Evolutionary conservation across 805 yeast genomes (phyloP).

Genomic region (Candida boidinii): DNA sequence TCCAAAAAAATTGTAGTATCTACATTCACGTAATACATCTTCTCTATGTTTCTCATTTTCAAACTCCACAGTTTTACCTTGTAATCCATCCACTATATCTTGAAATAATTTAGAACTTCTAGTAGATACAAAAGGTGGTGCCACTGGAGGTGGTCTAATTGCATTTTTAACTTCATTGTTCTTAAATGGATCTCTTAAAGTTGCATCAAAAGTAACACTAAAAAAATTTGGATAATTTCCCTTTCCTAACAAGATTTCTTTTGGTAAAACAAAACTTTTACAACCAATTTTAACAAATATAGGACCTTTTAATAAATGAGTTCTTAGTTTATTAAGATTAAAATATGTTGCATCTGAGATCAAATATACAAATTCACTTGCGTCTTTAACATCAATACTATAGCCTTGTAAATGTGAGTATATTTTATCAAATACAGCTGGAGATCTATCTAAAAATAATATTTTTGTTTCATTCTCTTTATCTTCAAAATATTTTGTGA

Average conservation of each 20-base stretch:
- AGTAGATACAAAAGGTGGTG: slow-evolving; percentile 42
- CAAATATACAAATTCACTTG: slow-evolving; percentile 51
- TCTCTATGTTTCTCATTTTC: slow-evolving; percentile 46
- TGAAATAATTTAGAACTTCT: slow-evolving; percentile 47
- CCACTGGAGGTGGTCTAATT: slow-evolving; percentile 73
- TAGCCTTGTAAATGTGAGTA: slow-evolving; percentile 78
- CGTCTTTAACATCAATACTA: slow-evolving; percentile 49
- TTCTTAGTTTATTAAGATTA: slow-evolving; percentile 48
- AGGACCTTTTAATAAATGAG: slow-evolving; percentile 42
- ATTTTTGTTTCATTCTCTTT: slow-evolving; percentile 29
- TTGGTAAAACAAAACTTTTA: slow-evolving; percentile 48
- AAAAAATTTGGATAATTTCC: slow-evolving; percentile 80
- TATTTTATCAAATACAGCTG: slow-evolving; percentile 58
- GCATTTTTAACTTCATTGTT: slow-evolving; percentile 32
- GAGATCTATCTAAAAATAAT: slow-evolving; percentile 67
- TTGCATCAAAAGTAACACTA: slow-evolving; percentile 47
- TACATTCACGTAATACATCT: slow-evolving; percentile 57
- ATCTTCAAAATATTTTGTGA: slow-evolving; percentile 57
- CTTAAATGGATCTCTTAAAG: slow-evolving; percentile 37
- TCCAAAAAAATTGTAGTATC: slow-evolving; percentile 66
- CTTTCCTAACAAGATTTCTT: slow-evolving; percentile 38
- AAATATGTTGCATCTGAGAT: slow-evolving; percentile 69
- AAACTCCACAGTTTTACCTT: slow-evolving; percentile 44
- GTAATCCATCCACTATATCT: slow-evolving; percentile 45
- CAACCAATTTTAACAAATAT: slow-evolving; percentile 53